phyloP scores from a whole-genome alignment of 139 green algal genomes.

The Volvox africanus region DNA sequence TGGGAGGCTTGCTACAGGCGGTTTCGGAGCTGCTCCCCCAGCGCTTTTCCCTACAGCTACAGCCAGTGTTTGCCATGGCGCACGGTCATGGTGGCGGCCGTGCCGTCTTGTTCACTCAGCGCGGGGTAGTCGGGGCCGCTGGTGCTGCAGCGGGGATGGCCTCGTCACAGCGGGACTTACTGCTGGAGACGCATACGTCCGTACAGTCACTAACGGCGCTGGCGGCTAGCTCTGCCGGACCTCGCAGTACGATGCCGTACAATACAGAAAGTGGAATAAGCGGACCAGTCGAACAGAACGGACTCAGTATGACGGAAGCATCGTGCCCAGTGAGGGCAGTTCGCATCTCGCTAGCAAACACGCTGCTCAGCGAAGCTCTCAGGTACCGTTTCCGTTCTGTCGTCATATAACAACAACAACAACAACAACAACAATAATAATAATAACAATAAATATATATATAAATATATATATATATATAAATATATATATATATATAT shows the following conservation, averaged over 20 bases:
- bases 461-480: no score
- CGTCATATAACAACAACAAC: not conserved
- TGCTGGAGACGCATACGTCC: conserved; percentile 9
- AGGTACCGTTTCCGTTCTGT: not conserved
- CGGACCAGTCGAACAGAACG: not conserved
- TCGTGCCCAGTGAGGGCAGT: not conserved
- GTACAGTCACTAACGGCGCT: not conserved
- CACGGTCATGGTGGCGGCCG: not conserved
- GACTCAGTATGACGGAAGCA: not conserved
- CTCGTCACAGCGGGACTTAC: not conserved
- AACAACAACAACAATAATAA: not conserved
- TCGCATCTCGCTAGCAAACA: not conserved
- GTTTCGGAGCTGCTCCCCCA: not conserved
- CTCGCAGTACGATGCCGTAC: not conserved
- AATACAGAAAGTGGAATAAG: not conserved
- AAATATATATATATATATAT: no score
- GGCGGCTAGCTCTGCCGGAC: not conserved
- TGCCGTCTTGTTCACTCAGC: conserved; percentile 11
- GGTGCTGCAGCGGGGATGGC: not conserved
- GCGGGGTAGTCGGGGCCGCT: not conserved
- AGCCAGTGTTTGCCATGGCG: not conserved
- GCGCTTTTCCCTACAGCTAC: not conserved
- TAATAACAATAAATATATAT: not conserved
- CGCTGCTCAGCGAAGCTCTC: not conserved
- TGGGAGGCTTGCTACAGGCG: not conserved